Conservation (phyloP, 306 rosid species). For the Hippophae gyantsensis region DNA sequence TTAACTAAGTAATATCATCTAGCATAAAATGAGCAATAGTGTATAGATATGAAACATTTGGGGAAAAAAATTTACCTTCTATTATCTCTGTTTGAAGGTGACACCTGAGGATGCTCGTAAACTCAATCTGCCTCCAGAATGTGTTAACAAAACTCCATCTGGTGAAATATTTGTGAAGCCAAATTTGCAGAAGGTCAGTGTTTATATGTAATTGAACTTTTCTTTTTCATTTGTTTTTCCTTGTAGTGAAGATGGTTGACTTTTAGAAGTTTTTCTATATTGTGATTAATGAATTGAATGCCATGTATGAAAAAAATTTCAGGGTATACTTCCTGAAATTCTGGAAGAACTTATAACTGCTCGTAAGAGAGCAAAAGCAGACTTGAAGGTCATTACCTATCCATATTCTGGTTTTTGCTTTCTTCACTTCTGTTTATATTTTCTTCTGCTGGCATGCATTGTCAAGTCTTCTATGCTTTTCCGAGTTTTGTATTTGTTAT, state of each 20-base stretch:
- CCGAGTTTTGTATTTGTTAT: not conserved
- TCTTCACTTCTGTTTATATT: conserved; percentile 2
- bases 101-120: conserved; percentile 64
- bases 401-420: conserved; percentile 1
- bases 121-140: conserved; percentile 76
- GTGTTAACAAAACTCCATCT: conserved; percentile 81
- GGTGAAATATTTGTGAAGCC: conserved; percentile 89
- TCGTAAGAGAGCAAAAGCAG: conserved; percentile 95
- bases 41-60: conserved; percentile 3
- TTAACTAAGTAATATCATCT: not conserved
- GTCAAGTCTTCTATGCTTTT: conserved; percentile 9
- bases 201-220: not conserved
- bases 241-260: not conserved
- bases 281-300: not conserved
- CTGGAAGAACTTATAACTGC: conserved; percentile 90
- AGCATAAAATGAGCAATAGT: not conserved
- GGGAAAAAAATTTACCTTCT: conserved; percentile 7
- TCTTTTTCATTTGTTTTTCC: not conserved
- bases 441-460: conserved; percentile 3
- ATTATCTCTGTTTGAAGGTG: conserved; percentile 44
- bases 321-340: conserved; percentile 99
- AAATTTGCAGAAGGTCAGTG: conserved; percentile 65
- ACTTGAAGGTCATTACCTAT: conserved; percentile 57
- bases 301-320: conserved; percentile 17
- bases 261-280: conserved; percentile 18